A percentile compares a stretch with the other conserved stretches of the same genome.
Evolutionary conservation across 805 yeast species (phyloP).

Genomic region (Barnettozyma vustinii): DNA sequence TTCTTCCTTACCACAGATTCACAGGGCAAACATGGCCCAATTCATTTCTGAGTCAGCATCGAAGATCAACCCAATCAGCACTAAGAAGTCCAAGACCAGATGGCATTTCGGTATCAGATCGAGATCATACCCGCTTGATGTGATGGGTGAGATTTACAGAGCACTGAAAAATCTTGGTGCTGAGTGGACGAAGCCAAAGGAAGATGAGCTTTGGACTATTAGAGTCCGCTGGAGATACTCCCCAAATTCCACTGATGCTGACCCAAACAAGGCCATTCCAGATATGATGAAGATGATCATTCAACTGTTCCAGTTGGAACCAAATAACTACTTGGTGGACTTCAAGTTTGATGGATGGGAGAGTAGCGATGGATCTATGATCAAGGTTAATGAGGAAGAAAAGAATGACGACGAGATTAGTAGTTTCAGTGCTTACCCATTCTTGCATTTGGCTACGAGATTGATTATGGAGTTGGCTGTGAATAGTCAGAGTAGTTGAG

Average conservation of each 20-base stretch:
- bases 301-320: constrained; percentile 91
- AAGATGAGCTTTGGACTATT: constrained; percentile 94
- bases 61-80: constrained; percentile 48
- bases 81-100: constrained; percentile 86
- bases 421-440: constrained; percentile 94
- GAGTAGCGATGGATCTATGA: constrained; percentile 33
- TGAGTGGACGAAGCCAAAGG: constrained; percentile 94
- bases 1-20: constrained; percentile 89
- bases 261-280: constrained; percentile 34
- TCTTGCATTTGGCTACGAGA: constrained; percentile 85
- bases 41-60: constrained; percentile 42
- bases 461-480: constrained; percentile 96
- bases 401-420: constrained; percentile 65
- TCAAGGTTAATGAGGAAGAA: constrained; percentile 23
- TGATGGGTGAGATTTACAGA: constrained; percentile 96
- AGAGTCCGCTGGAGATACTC: constrained; percentile 89
- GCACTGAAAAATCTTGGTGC: constrained; percentile 93
- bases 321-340: constrained; percentile 92
- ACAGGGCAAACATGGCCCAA: constrained; percentile 85
- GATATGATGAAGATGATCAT: constrained; percentile 96
- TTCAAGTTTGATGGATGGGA: constrained; percentile 99
- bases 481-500: constrained; percentile 57
- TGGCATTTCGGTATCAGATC: constrained; percentile 99
- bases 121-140: constrained; percentile 93
- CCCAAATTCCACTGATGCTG: constrained; percentile 28